A percentile compares a stretch with the other conserved stretches of the same genome.
Conservation (phyloP, 768 basidiomycete genomes). For the Amanita rimosa region DNA sequence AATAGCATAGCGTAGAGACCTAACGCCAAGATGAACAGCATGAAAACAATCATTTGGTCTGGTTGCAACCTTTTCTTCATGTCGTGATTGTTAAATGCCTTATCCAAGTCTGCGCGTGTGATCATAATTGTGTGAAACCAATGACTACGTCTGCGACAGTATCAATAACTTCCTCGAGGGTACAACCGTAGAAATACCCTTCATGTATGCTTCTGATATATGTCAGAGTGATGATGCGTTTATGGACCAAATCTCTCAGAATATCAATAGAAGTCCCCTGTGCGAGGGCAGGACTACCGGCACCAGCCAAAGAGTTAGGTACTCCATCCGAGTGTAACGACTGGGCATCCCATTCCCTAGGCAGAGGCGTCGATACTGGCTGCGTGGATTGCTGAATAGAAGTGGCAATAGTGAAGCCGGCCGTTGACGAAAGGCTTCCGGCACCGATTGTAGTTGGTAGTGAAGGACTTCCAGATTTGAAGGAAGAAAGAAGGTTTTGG, state of each 20-base stretch:
- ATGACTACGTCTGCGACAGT: constrained; percentile 48
- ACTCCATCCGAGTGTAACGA: constrained; percentile 43
- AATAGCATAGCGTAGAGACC: constrained; percentile 73
- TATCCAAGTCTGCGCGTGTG: constrained; percentile 61
- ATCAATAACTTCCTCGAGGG: constrained; percentile 5
- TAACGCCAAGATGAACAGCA: constrained; percentile 16
- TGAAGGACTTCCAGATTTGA: constrained; percentile 34
- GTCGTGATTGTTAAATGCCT: constrained; percentile 56
- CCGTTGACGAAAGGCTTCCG: constrained; percentile 21
- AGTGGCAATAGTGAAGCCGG: constrained; percentile 25
- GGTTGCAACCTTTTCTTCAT: constrained; percentile 67
- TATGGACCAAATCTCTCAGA: constrained; percentile 69
- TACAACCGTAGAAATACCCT: constrained; percentile 42
- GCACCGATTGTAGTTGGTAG: constrained; percentile 22
- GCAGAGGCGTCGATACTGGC: constrained; percentile 25
- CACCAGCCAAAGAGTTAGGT: constrained; percentile 20
- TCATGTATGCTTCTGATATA: constrained; percentile 81
- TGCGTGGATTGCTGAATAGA: constrained; percentile 29
- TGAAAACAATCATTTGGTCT: neutral
- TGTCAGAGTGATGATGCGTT: constrained; percentile 75
- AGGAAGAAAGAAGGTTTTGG: constrained; percentile 71
- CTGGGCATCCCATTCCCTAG: constrained; percentile 66
- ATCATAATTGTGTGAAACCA: constrained; percentile 88
- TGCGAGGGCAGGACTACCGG: constrained; percentile 32
- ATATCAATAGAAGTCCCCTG: constrained; percentile 72